Base-by-base conservation (phyloP, 2,329 filamentous ascomycete species). In the Microcyclospora pomicola region DNA sequence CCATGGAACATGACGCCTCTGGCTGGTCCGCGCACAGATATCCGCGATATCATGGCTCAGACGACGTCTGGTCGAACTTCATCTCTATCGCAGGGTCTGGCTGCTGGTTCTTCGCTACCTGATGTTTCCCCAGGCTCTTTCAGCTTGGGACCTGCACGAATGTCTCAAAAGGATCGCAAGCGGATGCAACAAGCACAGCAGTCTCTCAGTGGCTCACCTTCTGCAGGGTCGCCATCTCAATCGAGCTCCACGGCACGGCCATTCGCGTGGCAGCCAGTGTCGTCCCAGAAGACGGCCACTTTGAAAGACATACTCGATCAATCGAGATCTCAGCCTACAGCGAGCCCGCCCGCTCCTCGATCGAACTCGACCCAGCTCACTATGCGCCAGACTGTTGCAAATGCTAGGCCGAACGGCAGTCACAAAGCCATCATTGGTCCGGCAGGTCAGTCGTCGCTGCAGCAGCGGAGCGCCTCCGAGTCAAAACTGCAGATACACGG, bases 101-200 rank as follows among this genome's bases (percentile, higher is more conserved):
- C 56, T 31, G 51, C 47, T 38, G 59, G 51, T 4, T 41, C 38
- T 14, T 29, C 45, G n/a, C 24, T n/a, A 9, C 31, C 37, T 9
- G 35, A 39, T 10, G 42, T 46, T 2, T 46, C 45, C 2, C 43
- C 51, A 12, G 42, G 41, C 14, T 43, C 51, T 1, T 48, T 52
- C 39, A 50, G 50, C 52, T 50, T 53, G 42, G 63, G 51, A 16
- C 57, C 64, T 29, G 60, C 64, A 0, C 94, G 83, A 55, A 61
- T 93, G 48, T 94, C 87, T 0, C 91, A 96, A 50, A 93, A 91
- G 54, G 87, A 95, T 58, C 77, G 86, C 15, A 96, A 94, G 63
- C 82, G 75, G 54, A 75, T 86, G 46, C 75, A 85, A 50, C 80
- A 85, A 51, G 70, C 75, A 43, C 75, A 82, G 51, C 41, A 53